phyloP scores from a whole-genome alignment of 1,139 yeast genomes.

The Candida sojae region DNA sequence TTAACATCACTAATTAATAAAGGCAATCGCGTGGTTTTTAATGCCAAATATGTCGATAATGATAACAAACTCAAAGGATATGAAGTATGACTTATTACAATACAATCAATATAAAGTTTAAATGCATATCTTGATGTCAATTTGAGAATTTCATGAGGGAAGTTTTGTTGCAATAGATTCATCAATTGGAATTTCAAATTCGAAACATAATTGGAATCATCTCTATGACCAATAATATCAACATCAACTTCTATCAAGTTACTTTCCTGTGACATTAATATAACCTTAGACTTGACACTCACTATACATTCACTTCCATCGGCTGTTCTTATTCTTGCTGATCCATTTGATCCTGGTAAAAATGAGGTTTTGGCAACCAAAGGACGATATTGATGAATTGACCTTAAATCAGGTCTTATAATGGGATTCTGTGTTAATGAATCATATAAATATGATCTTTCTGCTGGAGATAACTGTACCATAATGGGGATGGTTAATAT shows the following conservation, averaged over 20 bases:
- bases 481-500: not conserved
- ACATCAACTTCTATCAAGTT: slow-evolving; percentile 71
- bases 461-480: slow-evolving; percentile 81
- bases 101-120: slow-evolving; percentile 75
- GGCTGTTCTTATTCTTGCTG: slow-evolving; percentile 78
- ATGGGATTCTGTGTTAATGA: slow-evolving; percentile 66
- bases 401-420: slow-evolving; percentile 82
- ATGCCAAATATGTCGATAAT: slow-evolving; percentile 76
- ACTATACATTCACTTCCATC: slow-evolving; percentile 94
- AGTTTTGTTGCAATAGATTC: slow-evolving; percentile 48
- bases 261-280: slow-evolving; percentile 44
- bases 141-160: slow-evolving; percentile 51
- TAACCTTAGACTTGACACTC: slow-evolving; percentile 84
- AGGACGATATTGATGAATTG: slow-evolving; percentile 75
- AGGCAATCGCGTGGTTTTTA: slow-evolving; percentile 78
- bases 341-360: slow-evolving; percentile 86
- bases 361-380: slow-evolving; percentile 80
- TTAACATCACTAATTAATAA: slow-evolving; percentile 62
- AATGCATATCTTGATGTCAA: slow-evolving; percentile 75
- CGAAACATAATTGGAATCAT: slow-evolving; percentile 63
- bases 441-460: slow-evolving; percentile 74
- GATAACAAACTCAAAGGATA: slow-evolving; percentile 82
- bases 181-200: slow-evolving; percentile 56
- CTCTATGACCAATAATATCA: slow-evolving; percentile 71
- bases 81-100: slow-evolving; percentile 64